phyloP scores from a whole-genome alignment of 2,329 filamentous ascomycete genomes.

The Venturia aucupariae region DNA sequence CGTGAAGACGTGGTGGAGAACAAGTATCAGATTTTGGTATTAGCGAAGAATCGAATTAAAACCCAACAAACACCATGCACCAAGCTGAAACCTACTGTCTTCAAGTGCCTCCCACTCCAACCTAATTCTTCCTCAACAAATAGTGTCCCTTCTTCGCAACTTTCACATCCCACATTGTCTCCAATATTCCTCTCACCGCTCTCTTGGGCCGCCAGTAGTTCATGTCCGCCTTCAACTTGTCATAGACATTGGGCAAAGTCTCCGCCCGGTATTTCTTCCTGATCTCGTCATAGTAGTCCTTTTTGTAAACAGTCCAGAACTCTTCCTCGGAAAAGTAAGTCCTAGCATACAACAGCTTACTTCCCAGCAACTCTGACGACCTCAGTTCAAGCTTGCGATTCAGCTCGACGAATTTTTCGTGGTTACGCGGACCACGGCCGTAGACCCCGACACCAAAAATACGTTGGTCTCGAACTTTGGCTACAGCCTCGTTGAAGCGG shows the following conservation, averaged over 20 bases:
- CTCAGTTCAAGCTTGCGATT: conserved; percentile 55
- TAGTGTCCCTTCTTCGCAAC: background rate
- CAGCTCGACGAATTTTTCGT: conserved; percentile 36
- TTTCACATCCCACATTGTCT: conserved; percentile 7
- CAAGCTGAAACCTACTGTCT: background rate
- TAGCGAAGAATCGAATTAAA: background rate
- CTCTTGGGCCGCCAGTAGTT: conserved; percentile 1
- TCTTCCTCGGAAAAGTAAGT: conserved; percentile 59
- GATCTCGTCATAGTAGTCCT: conserved; percentile 48
- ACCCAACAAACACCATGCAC: background rate
- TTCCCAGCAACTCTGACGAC: conserved; percentile 50
- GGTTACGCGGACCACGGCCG: conserved; percentile 21
- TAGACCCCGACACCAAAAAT: conserved; percentile 57
- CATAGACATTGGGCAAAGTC: conserved; percentile 54
- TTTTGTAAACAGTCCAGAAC: conserved; percentile 58
- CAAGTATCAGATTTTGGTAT: background rate
- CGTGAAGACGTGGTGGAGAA: background rate
- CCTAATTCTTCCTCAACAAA: background rate
- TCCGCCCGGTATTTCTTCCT: conserved; percentile 50
- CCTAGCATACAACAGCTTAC: conserved; percentile 63
- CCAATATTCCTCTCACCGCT: background rate
- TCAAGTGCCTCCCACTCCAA: background rate
- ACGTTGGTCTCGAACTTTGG: background rate
- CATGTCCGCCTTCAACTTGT: conserved; percentile 43
- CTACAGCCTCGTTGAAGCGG: background rate